A percentile compares a stretch with the other conserved stretches of the same genome.
Evolutionary conservation across 306 rosid species (phyloP).

Genomic region (Pyrus betulifolia): DNA sequence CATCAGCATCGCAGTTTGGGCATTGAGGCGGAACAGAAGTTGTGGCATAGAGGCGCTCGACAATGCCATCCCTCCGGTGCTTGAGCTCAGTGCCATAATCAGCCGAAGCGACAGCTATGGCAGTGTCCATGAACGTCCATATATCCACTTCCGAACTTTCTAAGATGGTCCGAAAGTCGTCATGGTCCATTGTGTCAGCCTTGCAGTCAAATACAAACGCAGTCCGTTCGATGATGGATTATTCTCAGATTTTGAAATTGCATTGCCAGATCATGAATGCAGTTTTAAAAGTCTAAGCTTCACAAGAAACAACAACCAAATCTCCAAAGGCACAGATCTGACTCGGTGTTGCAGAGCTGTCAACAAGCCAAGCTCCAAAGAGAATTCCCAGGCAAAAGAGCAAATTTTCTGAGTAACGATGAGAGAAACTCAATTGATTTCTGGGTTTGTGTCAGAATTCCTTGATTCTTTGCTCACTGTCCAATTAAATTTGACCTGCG

Average conservation of each 20-base stretch:
- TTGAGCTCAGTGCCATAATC: conserved; percentile 58
- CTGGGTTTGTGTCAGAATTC: not conserved
- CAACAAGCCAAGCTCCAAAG: not conserved
- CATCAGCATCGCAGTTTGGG: conserved; percentile 34
- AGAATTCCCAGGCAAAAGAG: not conserved
- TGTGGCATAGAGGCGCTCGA: conserved; percentile 58
- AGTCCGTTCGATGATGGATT: not conserved
- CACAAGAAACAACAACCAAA: not conserved
- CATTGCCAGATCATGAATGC: not conserved
- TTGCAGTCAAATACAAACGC: not conserved
- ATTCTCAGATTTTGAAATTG: not conserved
- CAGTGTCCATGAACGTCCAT: conserved; percentile 77
- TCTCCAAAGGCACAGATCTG: not conserved
- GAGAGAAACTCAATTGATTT: not conserved
- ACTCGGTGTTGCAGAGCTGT: not conserved
- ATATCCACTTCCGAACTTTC: conserved; percentile 78
- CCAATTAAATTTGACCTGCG: not conserved
- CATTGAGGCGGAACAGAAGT: conserved; percentile 29
- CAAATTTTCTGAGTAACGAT: not conserved
- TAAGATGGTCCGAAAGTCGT: conserved; percentile 71
- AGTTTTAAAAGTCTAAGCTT: not conserved
- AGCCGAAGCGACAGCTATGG: conserved; percentile 63
- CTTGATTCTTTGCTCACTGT: not conserved
- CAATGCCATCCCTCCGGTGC: conserved; percentile 70
- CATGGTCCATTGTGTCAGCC: conserved; percentile 54